Evolutionary conservation across 2,329 filamentous ascomycete genomes (phyloP), one percentile per base, ranked within the genome.

Genomic region (Talaromyces sp.): DNA sequence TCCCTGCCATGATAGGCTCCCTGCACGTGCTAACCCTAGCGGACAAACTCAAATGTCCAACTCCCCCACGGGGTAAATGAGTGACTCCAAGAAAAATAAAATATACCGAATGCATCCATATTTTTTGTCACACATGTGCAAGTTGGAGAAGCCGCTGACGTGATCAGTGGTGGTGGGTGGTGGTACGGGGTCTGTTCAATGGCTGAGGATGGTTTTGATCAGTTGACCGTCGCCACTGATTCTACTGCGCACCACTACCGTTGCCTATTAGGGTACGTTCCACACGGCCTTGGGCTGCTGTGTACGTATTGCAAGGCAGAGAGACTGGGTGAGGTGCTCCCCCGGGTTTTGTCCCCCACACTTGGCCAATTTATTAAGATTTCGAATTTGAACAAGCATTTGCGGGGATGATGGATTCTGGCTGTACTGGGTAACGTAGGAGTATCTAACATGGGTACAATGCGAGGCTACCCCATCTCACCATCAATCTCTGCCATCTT

Each of bases 61-160:
- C 48, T 52, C 48, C 48, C 48, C 48, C 48, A 52, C 48, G 48
- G 48, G 48, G 48, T 52, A 52, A 43, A 47, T 13, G 48, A 31
- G 48, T 52, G 14, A 31, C 14, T 52, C 48, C 48, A 31, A 52
- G 48, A 52, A 52, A 52, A 52, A 52, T 16, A 52, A 52, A 52
- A n/a, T 16, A 52, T n/a, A 52, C 48, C 24, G 48, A 52, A 27
- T 52, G 14, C 48, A 31, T 52, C n/a, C 27, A 31, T 31, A 7
- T 31, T 52, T 22, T 3, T 10, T 48, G 48, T 52, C n/a, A 52
- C 48, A 48, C 24, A 3, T 52, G 48, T 52, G 24, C 24, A 14
- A n/a, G 48, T 31, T 52, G 48, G 47, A 2, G 48, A 33, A 52
- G 48, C 48, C 27, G 8, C 48, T 52, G 48, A 52, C 48, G 48